Conservation (phyloP, 2,329 filamentous ascomycete genomes). For the Colletotrichum somersetense region DNA sequence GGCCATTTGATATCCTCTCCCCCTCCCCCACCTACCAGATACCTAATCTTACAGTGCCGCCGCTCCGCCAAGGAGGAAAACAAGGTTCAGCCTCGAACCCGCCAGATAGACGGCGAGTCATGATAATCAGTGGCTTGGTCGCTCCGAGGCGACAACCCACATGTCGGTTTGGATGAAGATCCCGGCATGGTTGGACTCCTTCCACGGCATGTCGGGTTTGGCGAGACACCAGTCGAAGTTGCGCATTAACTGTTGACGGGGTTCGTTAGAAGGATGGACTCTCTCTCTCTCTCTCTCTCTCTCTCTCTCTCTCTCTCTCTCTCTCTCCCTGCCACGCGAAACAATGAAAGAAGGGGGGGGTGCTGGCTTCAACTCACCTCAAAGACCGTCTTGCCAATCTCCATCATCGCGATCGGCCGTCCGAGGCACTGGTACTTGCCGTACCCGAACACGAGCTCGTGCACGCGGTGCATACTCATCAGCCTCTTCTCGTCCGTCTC, state of each 20-base stretch:
- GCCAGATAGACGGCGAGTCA: neutral
- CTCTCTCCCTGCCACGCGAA: too few species aligned
- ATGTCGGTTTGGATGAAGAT: constrained; percentile 37
- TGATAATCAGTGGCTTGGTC: neutral
- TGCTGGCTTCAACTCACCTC: constrained; percentile 54
- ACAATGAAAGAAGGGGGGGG: neutral
- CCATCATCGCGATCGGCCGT: constrained; percentile 61
- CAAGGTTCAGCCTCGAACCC: neutral
- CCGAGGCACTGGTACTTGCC: constrained; percentile 61
- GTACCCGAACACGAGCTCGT: constrained; percentile 60
- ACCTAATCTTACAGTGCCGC: neutral
- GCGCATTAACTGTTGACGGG: constrained; percentile 28
- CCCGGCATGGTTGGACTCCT: constrained; percentile 35
- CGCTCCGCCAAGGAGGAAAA: neutral
- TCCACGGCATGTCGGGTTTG: constrained; percentile 39
- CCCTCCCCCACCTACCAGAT: neutral
- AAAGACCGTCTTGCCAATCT: constrained; percentile 61
- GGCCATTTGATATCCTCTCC: neutral
- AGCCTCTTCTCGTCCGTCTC: constrained; percentile 48
- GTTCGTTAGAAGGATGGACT: neutral
- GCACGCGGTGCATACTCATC: constrained; percentile 51
- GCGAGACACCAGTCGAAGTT: constrained; percentile 43
- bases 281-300: too few species aligned
- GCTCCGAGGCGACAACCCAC: constrained; percentile 40
- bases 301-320: too few species aligned